These are phyloP conservation scores for Stachybotrys chlorohalonatus DNA, from an alignment of 2,329 filamentous ascomycete genomes.

Conservation along the genomic window DNA sequence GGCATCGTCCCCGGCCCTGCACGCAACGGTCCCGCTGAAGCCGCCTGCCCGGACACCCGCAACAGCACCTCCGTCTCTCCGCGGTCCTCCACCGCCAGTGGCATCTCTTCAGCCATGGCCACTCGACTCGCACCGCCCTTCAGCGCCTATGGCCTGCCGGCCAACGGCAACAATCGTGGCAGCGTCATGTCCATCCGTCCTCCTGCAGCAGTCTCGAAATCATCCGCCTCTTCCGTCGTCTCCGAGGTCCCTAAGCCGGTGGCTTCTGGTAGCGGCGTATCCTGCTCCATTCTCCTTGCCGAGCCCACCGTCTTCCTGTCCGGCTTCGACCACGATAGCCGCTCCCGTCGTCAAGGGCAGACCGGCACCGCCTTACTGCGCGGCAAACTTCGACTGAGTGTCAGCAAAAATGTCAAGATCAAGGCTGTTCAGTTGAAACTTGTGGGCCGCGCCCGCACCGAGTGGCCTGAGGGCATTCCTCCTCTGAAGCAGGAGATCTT, in stretches of 20 bases:
- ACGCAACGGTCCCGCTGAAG: neutral
- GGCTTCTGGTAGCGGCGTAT: slow-evolving; percentile 68
- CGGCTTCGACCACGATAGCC: slow-evolving; percentile 66
- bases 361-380: slow-evolving; percentile 77
- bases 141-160: slow-evolving; percentile 5
- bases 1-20: neutral
- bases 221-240: slow-evolving; percentile 39
- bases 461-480: slow-evolving; percentile 95
- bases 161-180: neutral
- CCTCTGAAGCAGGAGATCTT: slow-evolving; percentile 74
- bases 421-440: slow-evolving; percentile 86
- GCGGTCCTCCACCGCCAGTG: neutral
- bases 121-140: slow-evolving; percentile 9
- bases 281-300: slow-evolving; percentile 63
- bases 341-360: slow-evolving; percentile 37
- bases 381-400: slow-evolving; percentile 70
- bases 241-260: slow-evolving; percentile 60
- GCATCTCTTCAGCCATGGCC: slow-evolving; percentile 12
- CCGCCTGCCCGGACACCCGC: neutral
- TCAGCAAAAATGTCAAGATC: slow-evolving; percentile 86
- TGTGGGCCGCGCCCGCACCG: slow-evolving; percentile 74
- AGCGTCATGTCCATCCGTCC: slow-evolving; percentile 40
- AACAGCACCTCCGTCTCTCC: neutral
- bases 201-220: slow-evolving; percentile 31
- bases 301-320: slow-evolving; percentile 75